phyloP scores from a whole-genome alignment of 2,329 filamentous ascomycete genomes.

The Furcasterigmium sp. region DNA sequence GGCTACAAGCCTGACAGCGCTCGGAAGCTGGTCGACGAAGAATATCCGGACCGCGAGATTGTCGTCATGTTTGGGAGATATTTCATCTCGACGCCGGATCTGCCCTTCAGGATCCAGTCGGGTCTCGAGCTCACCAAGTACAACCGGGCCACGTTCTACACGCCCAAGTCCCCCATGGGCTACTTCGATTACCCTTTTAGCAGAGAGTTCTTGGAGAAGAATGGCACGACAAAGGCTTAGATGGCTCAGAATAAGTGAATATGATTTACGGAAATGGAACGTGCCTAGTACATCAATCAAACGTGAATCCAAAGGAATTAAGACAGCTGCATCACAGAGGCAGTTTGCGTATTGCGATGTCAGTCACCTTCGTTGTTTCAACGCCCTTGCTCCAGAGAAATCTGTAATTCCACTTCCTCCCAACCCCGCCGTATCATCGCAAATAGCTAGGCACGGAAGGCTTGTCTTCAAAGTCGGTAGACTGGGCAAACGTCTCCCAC shows the following conservation, averaged over 20 bases:
- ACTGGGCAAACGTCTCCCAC: constrained; percentile 1
- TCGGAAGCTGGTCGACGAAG: constrained; percentile 19
- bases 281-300: too few species aligned
- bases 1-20: constrained; percentile 22
- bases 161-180: constrained; percentile 6
- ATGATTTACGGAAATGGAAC: too few species aligned
- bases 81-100: constrained; percentile 25
- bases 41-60: constrained; percentile 22
- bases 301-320: too few species aligned
- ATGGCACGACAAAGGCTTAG: too few species aligned
- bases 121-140: constrained; percentile 19
- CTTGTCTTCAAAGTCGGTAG: constrained; percentile 1
- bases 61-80: constrained; percentile 25
- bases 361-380: too few species aligned
- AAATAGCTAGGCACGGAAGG: neutral
- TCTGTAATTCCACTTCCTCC: too few species aligned
- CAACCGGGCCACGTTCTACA: constrained; percentile 21
- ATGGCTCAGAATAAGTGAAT: too few species aligned
- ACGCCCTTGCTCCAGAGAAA: too few species aligned
- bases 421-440: neutral
- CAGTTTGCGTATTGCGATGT: too few species aligned
- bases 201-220: constrained; percentile 7
- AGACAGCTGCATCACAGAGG: too few species aligned
- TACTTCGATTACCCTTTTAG: constrained; percentile 24
- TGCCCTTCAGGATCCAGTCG: constrained; percentile 18